phyloP scores from a whole-genome alignment of 257 asterid species.

The Solanum bulbocastanum region DNA sequence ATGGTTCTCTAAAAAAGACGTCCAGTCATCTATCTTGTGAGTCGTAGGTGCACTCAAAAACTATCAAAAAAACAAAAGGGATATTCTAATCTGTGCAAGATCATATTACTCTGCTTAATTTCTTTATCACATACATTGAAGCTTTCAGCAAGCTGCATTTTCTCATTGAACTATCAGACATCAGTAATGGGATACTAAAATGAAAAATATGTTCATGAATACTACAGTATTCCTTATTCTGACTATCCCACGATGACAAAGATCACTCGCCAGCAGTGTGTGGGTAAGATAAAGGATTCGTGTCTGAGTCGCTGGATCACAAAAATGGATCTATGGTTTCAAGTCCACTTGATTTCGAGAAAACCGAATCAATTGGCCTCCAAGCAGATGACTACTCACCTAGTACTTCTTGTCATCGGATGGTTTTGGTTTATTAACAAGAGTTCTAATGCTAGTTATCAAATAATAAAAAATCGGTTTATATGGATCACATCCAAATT shows the following conservation, averaged over 20 bases:
- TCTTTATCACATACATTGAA: not conserved
- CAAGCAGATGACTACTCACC: not conserved
- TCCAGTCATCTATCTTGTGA: not conserved
- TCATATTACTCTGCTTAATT: not conserved
- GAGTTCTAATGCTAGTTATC: not conserved
- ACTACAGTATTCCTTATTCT: not conserved
- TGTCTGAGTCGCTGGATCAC: not conserved
- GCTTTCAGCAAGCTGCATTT: not conserved
- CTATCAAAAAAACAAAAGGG: not conserved
- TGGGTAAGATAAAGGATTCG: not conserved
- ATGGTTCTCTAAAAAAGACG: not conserved
- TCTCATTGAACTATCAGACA: not conserved
- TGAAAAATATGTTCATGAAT: not conserved
- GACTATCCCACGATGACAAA: not conserved
- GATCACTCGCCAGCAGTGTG: not conserved
- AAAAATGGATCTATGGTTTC: not conserved
- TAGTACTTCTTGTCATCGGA: not conserved
- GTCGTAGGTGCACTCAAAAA: not conserved
- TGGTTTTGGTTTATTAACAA: not conserved
- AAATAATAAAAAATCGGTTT: not conserved
- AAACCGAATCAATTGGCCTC: not conserved
- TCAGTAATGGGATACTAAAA: not conserved
- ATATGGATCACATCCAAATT: not conserved
- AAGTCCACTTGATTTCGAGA: not conserved
- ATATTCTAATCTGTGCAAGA: not conserved